These are phyloP conservation scores for Lentinula detonsa DNA, from an alignment of 768 basidiomycete genomes.

Conservation along the genomic window DNA sequence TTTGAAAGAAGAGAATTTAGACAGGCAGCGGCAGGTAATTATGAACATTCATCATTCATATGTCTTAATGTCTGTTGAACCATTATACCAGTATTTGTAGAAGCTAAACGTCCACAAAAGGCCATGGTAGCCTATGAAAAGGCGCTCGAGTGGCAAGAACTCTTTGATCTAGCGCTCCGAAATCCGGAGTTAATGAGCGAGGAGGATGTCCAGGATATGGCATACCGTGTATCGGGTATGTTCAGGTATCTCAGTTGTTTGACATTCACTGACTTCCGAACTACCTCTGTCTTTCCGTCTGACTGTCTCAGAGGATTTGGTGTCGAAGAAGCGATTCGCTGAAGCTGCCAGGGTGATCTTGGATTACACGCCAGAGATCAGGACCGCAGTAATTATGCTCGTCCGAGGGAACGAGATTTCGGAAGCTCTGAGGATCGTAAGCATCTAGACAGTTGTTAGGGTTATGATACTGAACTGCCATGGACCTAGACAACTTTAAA, in stretches of 20 bases:
- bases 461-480: neutral
- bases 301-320: constrained; percentile 60
- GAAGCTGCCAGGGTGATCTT: constrained; percentile 82
- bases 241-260: constrained; percentile 5
- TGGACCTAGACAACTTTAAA: constrained; percentile 51
- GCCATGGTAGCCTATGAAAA: constrained; percentile 88
- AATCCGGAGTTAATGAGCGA: constrained; percentile 30
- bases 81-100: constrained; percentile 55
- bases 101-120: constrained; percentile 57
- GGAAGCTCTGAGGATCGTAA: constrained; percentile 83
- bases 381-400: constrained; percentile 69
- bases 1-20: constrained; percentile 80
- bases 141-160: constrained; percentile 84
- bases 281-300: neutral
- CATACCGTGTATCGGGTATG: constrained; percentile 76
- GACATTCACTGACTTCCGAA: neutral
- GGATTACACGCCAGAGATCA: constrained; percentile 77
- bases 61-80: constrained; percentile 4
- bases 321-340: constrained; percentile 67
- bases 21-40: constrained; percentile 76
- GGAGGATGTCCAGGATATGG: constrained; percentile 59
- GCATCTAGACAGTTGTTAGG: constrained; percentile 6
- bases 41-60: neutral
- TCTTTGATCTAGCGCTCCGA: constrained; percentile 73
- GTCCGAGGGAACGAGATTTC: constrained; percentile 80